Base-by-base conservation (phyloP, 345 rosid species). In the Sonneratia alba region DNA sequence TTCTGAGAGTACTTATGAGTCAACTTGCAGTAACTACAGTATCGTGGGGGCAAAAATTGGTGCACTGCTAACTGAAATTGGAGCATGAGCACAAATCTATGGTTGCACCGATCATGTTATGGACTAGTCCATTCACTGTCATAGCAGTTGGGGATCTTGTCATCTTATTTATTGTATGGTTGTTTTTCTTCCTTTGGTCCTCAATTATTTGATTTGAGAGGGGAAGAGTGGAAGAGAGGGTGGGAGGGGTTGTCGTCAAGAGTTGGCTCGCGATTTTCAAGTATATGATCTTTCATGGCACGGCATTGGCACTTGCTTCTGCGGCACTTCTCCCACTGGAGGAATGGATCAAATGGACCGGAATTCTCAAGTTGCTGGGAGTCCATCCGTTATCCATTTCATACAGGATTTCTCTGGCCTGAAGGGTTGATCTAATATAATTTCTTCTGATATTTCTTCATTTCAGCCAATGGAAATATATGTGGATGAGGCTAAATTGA, bases 391-490 rank as follows among this genome's bases (percentile, higher is more conserved):
- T 84, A 6, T 83, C 81, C 83, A 80, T 83, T 81, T 85, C 82
- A 80, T 88, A 77, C 76, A 87, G 91, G 87, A 84, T 87, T 81
- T 83, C 85, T 70, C 80, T 80, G 83, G 77, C 87, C 81, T 89
- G 79, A 79, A 77, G 91, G 86, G 82, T 82, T 77, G 83, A 49
- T 83, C 90, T 91, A 89, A 94, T 83, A 72, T 82, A 82, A 70
- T 89, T 91, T 85, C 81, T 85, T 87, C 80, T 90, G 83, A 87
- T 84, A 79, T 89, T 84, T 90, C 64, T 87, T 85, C 88, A 82
- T 91, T 96, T 80, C 97, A 96, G 98, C 99, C 99, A 13, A 96
- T 92, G 98, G 98, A 96, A 85, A 96, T 96, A 75, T 96, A 96
- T 81, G 99, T 96, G 16, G 97, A 92, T 34, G 99, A 96, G 82